These are phyloP conservation scores for Schwanniomyces vanrijiae DNA, from an alignment of 805 yeast genomes.

Conservation along the genomic window DNA sequence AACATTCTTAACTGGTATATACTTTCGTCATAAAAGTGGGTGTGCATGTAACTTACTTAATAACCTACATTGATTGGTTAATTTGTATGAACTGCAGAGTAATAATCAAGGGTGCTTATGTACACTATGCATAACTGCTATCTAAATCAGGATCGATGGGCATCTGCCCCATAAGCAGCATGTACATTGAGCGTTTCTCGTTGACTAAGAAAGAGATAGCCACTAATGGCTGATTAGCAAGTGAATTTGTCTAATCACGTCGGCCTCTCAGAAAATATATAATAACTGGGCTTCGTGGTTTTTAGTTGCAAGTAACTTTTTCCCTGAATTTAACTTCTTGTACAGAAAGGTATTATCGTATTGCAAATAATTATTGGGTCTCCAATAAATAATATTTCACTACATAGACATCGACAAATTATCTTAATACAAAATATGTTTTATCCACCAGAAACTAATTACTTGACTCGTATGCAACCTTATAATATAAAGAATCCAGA, in stretches of 20 bases:
- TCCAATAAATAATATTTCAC: not conserved
- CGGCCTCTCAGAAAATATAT: not conserved
- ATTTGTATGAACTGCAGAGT: not conserved
- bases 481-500: not conserved
- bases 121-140: not conserved
- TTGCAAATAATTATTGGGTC: not conserved
- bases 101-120: not conserved
- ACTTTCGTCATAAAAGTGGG: not conserved
- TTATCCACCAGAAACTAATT: not conserved
- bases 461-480: not conserved
- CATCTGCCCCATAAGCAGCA: not conserved
- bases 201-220: not conserved
- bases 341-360: too few relatives aligned
- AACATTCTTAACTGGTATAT: not conserved
- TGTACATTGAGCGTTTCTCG: not conserved
- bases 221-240: not conserved
- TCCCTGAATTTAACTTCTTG: not conserved
- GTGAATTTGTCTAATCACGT: not conserved
- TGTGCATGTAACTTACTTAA: not conserved
- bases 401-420: not conserved
- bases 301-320: not conserved
- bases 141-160: not conserved
- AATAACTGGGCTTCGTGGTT: not conserved
- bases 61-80: not conserved
- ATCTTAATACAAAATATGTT: not conserved